Evolutionary conservation across 805 yeast genomes (phyloP), one percentile per base, ranked within the genome.

Genomic region (Starmerella kuoi): DNA sequence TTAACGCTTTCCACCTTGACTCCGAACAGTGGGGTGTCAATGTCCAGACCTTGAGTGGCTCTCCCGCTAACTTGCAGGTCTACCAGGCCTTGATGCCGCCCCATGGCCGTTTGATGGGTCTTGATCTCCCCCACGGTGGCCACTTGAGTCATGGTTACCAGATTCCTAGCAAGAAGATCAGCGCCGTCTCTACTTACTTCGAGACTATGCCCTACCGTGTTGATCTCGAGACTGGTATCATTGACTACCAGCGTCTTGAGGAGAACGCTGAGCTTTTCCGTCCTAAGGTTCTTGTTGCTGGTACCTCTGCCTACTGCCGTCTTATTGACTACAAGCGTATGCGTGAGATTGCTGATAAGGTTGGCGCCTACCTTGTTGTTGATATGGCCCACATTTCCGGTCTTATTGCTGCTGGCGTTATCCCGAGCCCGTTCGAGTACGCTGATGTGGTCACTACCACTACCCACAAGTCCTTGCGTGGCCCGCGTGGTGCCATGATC

Each of bases 371-470:
- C 67, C 74, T 91, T 54, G 78, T 91, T 61, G 85, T 81, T 49
- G 98, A 91, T 66, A 91, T 91, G 97, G 98, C 98, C 38, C 98
- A 91, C 63, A 91, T 86, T 57, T 83, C 96, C 26, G 98, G 98
- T 60, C 73, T 91, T 55, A 76, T 91, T 52, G 85, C 95, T 51
- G 95, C 98, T 49, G 91, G 86, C 55, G 97, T 88, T 44, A 87
- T 85, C 48, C 93, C 87, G 55, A 79, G 94, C 44, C 98, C 98
- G 52, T 91, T 91, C 70, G 93, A 86, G 67, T 85, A 81, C 65
- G 88, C 97, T 46, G 98, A 91, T 61, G 79, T 91, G 55, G 98
- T 91, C 61, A 91, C 98, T 53, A 91, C 98, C 57, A 88, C 98
- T 46, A 88, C 98, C 47, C 98, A 91, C 74, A 91, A 91, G 71